Evolutionary conservation across 495 filamentous ascomycete species (phyloP).

Genomic region (Neurospora sp.): DNA sequence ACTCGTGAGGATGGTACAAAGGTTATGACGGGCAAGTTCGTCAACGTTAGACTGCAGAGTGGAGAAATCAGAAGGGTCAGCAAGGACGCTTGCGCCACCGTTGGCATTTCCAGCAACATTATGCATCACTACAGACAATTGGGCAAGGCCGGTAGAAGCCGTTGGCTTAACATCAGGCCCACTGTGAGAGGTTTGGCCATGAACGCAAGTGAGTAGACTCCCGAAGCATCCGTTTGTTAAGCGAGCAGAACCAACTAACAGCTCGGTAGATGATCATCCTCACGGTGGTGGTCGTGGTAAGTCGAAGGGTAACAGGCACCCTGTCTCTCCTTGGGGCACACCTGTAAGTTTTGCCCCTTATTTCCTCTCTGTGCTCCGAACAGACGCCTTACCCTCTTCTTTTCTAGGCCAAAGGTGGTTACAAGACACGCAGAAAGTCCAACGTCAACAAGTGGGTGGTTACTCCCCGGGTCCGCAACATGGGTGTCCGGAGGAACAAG

Average conservation of each 20-base stretch:
- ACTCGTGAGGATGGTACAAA: conserved; percentile 45
- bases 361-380: background rate
- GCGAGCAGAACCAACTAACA: conserved; percentile 19
- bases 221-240: background rate
- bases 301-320: conserved; percentile 92
- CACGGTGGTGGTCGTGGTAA: conserved; percentile 98
- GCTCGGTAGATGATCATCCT: conserved; percentile 64
- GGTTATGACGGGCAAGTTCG: conserved; percentile 50
- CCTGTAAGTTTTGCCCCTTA: conserved; percentile 54
- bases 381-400: conserved; percentile 21
- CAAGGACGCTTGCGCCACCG: conserved; percentile 84
- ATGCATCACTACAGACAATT: conserved; percentile 82
- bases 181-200: conserved; percentile 95
- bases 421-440: conserved; percentile 73
- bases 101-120: conserved; percentile 87
- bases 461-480: conserved; percentile 61
- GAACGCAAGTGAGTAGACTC: conserved; percentile 63
- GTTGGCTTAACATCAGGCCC: conserved; percentile 88
- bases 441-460: conserved; percentile 80
- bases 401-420: conserved; percentile 80
- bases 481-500: conserved; percentile 57
- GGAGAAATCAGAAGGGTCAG: conserved; percentile 83
- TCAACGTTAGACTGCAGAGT: conserved; percentile 77
- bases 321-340: conserved; percentile 90
- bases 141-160: conserved; percentile 84